Evolutionary conservation across 768 basidiomycete species (phyloP), one percentile per base, ranked within the genome.

Genomic region (Trametes maxima): DNA sequence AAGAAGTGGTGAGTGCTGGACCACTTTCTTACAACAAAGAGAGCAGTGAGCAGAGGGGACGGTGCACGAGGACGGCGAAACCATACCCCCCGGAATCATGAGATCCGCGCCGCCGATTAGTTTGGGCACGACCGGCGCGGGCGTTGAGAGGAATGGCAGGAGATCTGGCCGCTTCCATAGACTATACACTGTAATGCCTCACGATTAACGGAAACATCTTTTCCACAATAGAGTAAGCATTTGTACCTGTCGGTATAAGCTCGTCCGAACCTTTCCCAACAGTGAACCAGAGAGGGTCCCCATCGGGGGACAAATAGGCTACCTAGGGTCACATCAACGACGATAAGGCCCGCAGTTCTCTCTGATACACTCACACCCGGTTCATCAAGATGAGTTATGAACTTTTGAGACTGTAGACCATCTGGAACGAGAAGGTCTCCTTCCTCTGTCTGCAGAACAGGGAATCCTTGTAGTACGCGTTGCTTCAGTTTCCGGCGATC

Each of bases 21-120:
- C 76, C 62, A 91, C 89, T 90, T 70, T 70, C 78, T 79, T 79
- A 72, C 24, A 46, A 33, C 24, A 59, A 45, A 58, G 47, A 60
- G 35, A 45, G 24, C 33, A 36, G 48, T 21, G 43, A 37, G 36
- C 51, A 39, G 17, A 44, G 24, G 16, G 17, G 21, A 16, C 22
- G 1, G 16, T 10, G 33, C 2, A 24, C 5, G 21, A 12, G 45
- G 22, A 46, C 2, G 19, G 22, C 46, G n/a, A 45, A 39, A 28
- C 77, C 86, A 69, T 69, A 89, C 90, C 89, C 73, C 92, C 92
- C 4, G 92, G 90, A 36, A 90, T 85, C 91, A 95, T 94, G 8
- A 94, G 81, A 75, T 95, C 92, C 0, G 92, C 90, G n/a, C 93
- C 92, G 11, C 84, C 84, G 3, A 85, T 76, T 13, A 95, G 80